Evolutionary conservation across 306 rosid species (phyloP).

Genomic region (Dalbergia cultrata): DNA sequence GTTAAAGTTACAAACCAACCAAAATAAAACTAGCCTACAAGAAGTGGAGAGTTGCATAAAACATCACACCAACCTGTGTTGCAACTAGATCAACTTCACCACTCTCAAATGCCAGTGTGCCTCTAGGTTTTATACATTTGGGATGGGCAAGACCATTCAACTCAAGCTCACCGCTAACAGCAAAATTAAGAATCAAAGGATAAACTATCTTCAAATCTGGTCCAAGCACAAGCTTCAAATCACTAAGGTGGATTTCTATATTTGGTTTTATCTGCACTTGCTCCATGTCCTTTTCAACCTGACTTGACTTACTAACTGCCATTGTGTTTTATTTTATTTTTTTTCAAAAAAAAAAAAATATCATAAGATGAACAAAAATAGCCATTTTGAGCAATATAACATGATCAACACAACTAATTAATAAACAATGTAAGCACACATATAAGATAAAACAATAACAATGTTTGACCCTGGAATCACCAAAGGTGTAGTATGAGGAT

Average conservation of each 20-base stretch:
- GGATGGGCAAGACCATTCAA: slow-evolving; percentile 86
- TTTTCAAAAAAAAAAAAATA: slow-evolving; percentile 23
- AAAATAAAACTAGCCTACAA: slow-evolving; percentile 30
- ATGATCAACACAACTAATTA: neutral
- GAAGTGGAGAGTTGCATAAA: slow-evolving; percentile 11
- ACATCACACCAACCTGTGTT: slow-evolving; percentile 74
- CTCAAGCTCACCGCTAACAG: slow-evolving; percentile 92
- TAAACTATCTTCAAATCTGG: slow-evolving; percentile 91
- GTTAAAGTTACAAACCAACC: slow-evolving; percentile 36
- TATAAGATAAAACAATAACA: slow-evolving; percentile 18
- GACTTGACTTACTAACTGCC: slow-evolving; percentile 63
- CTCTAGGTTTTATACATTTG: slow-evolving; percentile 82
- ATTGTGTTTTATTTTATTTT: slow-evolving; percentile 26
- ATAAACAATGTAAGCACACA: neutral
- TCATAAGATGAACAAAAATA: slow-evolving; percentile 23
- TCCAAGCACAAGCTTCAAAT: slow-evolving; percentile 89
- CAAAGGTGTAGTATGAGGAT: slow-evolving; percentile 1
- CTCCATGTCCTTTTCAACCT: slow-evolving; percentile 66
- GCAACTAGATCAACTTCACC: slow-evolving; percentile 98
- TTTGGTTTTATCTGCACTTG: slow-evolving; percentile 68
- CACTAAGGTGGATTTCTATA: slow-evolving; percentile 72
- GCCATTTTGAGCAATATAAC: slow-evolving; percentile 24
- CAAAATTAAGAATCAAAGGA: slow-evolving; percentile 85
- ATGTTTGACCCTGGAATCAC: neutral
- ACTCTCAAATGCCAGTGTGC: slow-evolving; percentile 80